phyloP scores from a whole-genome alignment of 306 rosid species.

The Vicia villosa region DNA sequence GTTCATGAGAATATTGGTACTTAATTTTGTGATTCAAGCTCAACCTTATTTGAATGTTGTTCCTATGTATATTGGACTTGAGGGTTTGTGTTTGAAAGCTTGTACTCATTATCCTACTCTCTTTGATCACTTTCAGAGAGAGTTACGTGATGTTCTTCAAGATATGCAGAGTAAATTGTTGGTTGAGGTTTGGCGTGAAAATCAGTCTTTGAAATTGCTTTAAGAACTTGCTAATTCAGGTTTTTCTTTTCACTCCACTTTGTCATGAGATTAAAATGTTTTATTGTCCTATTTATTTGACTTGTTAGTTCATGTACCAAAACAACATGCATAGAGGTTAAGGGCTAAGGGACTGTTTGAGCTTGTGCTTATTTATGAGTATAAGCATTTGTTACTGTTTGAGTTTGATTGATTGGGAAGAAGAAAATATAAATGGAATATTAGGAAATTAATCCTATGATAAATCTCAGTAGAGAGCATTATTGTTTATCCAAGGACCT shows the following conservation, averaged over 20 bases:
- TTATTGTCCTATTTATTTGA: no score
- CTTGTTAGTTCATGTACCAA: no score
- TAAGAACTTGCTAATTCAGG: slow-evolving; percentile 76
- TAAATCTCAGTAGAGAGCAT: slow-evolving; percentile 57
- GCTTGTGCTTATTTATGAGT: no score
- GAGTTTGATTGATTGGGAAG: slow-evolving; percentile 56
- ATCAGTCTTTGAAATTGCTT: slow-evolving; percentile 72
- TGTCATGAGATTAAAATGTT: no score
- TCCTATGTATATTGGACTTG: no score
- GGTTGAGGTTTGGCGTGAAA: slow-evolving; percentile 50
- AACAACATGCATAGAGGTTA: no score
- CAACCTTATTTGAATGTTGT: no score
- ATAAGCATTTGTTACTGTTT: no score
- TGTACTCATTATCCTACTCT: slow-evolving; percentile 84
- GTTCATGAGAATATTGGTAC: no score
- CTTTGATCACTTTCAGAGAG: slow-evolving; percentile 83
- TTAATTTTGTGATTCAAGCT: no score
- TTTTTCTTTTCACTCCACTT: no score
- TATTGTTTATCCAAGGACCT: slow-evolving; percentile 83
- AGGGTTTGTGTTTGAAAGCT: no score
- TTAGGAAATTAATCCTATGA: slow-evolving; percentile 50
- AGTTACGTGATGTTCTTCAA: slow-evolving; percentile 71
- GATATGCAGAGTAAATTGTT: slow-evolving; percentile 45
- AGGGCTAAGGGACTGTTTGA: background rate
- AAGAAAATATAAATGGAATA: slow-evolving; percentile 41